Percentiles rank a stretch among this genome's conserved stretches.
Evolutionary conservation across 805 yeast genomes (phyloP).

Genomic region (Dipodascus albidus): DNA sequence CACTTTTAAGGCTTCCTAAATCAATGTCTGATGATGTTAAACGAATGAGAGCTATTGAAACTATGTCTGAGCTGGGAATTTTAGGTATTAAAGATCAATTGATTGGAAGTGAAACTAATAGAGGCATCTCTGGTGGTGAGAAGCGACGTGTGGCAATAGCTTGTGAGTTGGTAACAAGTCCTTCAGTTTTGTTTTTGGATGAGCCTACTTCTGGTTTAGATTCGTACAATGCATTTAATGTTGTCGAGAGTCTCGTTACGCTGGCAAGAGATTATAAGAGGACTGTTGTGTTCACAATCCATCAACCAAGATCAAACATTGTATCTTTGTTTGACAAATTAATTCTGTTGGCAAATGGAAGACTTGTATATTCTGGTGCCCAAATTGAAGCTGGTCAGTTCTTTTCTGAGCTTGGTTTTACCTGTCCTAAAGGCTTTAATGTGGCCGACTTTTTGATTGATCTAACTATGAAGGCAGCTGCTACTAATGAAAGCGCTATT

Average conservation of each 20-base stretch:
- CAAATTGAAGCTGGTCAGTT: constrained; percentile 64
- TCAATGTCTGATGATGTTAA: constrained; percentile 65
- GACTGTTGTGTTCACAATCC: constrained; percentile 87
- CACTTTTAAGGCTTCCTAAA: constrained; percentile 75
- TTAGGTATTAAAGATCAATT: constrained; percentile 70
- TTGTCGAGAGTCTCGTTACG: constrained; percentile 70
- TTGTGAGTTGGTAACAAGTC: constrained; percentile 84
- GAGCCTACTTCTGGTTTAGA: constrained; percentile 96
- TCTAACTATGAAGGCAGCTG: constrained; percentile 54
- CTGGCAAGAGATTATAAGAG: constrained; percentile 72
- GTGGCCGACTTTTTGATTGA: constrained; percentile 91
- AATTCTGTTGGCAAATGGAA: constrained; percentile 72
- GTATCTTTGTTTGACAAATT: constrained; percentile 83
- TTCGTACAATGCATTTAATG: constrained; percentile 86
- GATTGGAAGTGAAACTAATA: constrained; percentile 77
- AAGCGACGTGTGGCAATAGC: constrained; percentile 88
- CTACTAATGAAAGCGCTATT: constrained; percentile 5
- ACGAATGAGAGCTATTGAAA: constrained; percentile 69
- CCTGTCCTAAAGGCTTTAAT: constrained; percentile 83
- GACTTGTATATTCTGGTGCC: constrained; percentile 79
- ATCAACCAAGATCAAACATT: constrained; percentile 94
- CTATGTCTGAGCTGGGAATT: constrained; percentile 76
- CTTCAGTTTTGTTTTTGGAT: constrained; percentile 70
- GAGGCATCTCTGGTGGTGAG: constrained; percentile 94
- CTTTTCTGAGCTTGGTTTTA: constrained; percentile 62